Evolutionary conservation across 805 yeast species (phyloP), one percentile per base, ranked within the genome.

Genomic region (Yamadazyma endophytica): DNA sequence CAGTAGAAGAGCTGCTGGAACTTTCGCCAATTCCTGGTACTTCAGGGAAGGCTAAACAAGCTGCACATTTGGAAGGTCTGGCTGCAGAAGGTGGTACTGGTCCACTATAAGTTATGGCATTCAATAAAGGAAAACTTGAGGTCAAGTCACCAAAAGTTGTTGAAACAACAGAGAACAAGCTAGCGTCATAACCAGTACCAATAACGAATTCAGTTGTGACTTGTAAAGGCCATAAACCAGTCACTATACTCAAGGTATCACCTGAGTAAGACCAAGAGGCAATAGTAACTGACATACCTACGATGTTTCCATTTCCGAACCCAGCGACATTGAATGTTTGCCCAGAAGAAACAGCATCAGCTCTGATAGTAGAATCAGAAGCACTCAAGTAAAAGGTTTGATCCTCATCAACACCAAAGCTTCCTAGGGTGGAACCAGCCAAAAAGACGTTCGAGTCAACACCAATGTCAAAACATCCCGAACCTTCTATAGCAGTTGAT

Each of bases 391-490:
- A 43, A 21, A 53, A 35, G 1, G 39, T 36, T 35, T 49, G 55
- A 13, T 31, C 33, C 1, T 29, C n/a, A 13, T 22, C 32, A 9
- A 47, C 42, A 17, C 38, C 36, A 23, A 22, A 24, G 13, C 29
- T 34, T 6, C 32, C 34, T 7, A 35, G 17, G 11, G 24, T 9
- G 4, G 38, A 25, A 4, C 29, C 33, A 9, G 43, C 33, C 9
- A 46, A 33, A n/a, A 32, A 33, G 5, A 47, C 37, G 21, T 42
- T 41, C 9, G 52, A 40, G 17, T 42, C 42, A 4, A 18, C 23
- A 24, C 46, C 46, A 31, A 47, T 36, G 19, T 47, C 37, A 19
- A 49, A 36, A 43, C 61, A 56, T 29, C 61, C 61, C 16, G 30
- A 29, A 25, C 60, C 60, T 1, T 19, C 7, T 21, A 56, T 42